Evolutionary conservation across 257 asterid genomes (phyloP).

Genomic region (Jasminum sambac): DNA sequence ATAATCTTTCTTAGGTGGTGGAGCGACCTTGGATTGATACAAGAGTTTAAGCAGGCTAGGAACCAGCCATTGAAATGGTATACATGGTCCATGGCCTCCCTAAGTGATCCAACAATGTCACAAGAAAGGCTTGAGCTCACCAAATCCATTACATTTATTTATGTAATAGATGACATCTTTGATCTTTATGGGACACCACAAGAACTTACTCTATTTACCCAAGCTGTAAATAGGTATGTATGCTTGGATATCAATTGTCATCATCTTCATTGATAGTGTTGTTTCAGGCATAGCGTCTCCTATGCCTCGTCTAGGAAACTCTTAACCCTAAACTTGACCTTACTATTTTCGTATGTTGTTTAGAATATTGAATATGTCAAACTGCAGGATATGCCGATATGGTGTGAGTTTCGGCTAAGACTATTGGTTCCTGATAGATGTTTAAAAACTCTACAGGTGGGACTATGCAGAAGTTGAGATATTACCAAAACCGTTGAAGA

Average conservation of each 20-base stretch:
- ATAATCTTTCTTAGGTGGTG: conserved; percentile 44
- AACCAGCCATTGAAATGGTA: conserved; percentile 43
- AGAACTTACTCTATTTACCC: conserved; percentile 31
- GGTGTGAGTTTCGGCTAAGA: no score
- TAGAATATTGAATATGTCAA: no score
- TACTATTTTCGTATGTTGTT: no score
- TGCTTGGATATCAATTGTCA: no score
- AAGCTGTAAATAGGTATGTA: conserved; percentile 33
- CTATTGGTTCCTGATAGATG: no score
- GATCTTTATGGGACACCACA: conserved; percentile 22
- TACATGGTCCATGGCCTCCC: conserved; percentile 34
- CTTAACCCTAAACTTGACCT: no score
- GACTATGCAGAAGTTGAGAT: conserved; percentile 23
- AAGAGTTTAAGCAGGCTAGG: conserved; percentile 37
- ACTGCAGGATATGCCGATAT: no score
- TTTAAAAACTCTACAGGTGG: not conserved
- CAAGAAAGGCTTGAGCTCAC: conserved; percentile 24
- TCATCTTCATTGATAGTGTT: no score
- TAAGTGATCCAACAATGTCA: conserved; percentile 23
- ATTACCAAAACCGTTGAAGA: conserved; percentile 52
- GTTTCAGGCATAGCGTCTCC: not conserved
- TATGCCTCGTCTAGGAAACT: no score
- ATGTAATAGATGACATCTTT: conserved; percentile 29
- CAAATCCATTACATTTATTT: conserved; percentile 31
- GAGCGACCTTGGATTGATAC: conserved; percentile 32